These are phyloP conservation scores for Saccharomycopsis schoenii DNA, from an alignment of 805 yeast species.

Conservation along the genomic window DNA sequence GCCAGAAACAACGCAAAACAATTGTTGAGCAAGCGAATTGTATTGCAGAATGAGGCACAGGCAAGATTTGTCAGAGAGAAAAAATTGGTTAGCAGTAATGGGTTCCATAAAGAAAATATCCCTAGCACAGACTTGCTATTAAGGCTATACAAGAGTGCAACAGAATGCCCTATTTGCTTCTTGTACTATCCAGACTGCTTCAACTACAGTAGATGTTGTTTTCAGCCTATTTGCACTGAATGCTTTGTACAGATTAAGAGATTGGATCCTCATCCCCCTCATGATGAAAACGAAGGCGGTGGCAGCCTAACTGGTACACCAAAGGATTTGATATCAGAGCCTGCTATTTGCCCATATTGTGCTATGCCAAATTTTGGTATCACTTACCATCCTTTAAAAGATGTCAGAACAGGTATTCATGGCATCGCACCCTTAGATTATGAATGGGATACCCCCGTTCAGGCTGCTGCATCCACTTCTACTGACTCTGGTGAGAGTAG, in stretches of 20 bases:
- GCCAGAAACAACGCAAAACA: conserved; percentile 31
- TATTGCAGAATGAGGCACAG: conserved; percentile 30
- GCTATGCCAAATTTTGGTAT: conserved; percentile 82
- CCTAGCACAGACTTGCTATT: conserved; percentile 36
- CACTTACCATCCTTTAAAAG: conserved; percentile 56
- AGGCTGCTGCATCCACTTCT: background rate
- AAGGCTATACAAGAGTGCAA: conserved; percentile 52
- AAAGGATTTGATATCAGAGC: conserved; percentile 68
- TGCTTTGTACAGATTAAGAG: conserved; percentile 95
- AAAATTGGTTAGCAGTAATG: conserved; percentile 21
- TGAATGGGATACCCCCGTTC: background rate
- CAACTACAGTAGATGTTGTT: conserved; percentile 80
- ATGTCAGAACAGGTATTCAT: conserved; percentile 45
- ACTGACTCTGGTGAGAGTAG: background rate
- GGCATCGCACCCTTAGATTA: conserved; percentile 43
- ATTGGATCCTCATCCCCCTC: conserved; percentile 88
- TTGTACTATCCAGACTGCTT: conserved; percentile 70
- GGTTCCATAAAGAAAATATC: conserved; percentile 29
- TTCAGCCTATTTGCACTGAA: conserved; percentile 89
- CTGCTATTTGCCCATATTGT: conserved; percentile 90
- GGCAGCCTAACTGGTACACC: conserved; percentile 31
- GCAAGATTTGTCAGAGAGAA: conserved; percentile 26
- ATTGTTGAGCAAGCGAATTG: conserved; percentile 31
- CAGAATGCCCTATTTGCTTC: conserved; percentile 94
- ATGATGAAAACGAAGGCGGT: conserved; percentile 39